phyloP scores from a whole-genome alignment of 1,139 yeast species.

The Lodderomyces beijingensis region DNA sequence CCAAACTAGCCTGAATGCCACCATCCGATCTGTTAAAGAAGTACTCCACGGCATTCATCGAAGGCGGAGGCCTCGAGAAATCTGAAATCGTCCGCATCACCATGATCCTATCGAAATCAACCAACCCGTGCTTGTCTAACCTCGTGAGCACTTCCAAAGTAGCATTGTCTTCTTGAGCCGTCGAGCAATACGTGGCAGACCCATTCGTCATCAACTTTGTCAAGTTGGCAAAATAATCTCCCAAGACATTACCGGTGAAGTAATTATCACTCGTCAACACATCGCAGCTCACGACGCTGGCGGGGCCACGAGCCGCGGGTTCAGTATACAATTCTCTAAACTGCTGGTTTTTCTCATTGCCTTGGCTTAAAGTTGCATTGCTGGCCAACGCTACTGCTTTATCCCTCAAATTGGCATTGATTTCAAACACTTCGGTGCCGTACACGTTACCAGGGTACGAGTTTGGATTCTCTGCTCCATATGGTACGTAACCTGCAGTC shows the following conservation, averaged over 20 bases:
- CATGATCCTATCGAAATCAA: constrained; percentile 54
- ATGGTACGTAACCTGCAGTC: constrained; percentile 59
- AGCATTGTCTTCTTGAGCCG: constrained; percentile 70
- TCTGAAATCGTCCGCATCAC: constrained; percentile 64
- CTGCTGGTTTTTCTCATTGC: constrained; percentile 37
- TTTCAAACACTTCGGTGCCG: constrained; percentile 64
- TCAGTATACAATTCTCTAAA: constrained; percentile 45
- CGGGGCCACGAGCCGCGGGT: constrained; percentile 48
- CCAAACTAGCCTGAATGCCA: constrained; percentile 47
- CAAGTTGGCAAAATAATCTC: constrained; percentile 47
- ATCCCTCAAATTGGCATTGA: constrained; percentile 56
- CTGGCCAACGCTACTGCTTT: constrained; percentile 53
- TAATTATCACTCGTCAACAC: constrained; percentile 58
- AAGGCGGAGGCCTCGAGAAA: constrained; percentile 55
- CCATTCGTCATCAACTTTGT: constrained; percentile 53
- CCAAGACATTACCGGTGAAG: constrained; percentile 51
- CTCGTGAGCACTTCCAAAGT: constrained; percentile 57
- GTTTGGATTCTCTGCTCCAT: constrained; percentile 48
- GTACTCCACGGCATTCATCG: constrained; percentile 43
- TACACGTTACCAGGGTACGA: constrained; percentile 53
- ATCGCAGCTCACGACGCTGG: constrained; percentile 53
- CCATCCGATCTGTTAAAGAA: constrained; percentile 51
- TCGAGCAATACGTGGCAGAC: constrained; percentile 55
- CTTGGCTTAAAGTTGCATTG: constrained; percentile 40
- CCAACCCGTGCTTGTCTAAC: constrained; percentile 50